Evolutionary conservation across 495 filamentous ascomycete species (phyloP).

Genomic region (Hyphodiscus hymeniophilus): DNA sequence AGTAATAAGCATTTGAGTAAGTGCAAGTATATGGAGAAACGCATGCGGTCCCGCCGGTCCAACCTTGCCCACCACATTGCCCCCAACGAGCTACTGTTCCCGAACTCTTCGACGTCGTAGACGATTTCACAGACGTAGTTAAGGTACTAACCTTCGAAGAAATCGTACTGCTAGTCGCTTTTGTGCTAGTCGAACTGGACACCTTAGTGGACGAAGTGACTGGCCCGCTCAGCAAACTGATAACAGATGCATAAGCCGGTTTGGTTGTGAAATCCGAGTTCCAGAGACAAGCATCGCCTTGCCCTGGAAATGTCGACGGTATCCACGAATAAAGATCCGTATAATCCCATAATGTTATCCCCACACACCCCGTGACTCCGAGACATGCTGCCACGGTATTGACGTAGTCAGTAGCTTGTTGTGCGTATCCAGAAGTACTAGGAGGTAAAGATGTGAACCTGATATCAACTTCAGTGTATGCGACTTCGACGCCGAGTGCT

Average conservation of each 20-base stretch:
- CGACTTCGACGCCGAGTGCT: constrained; percentile 49
- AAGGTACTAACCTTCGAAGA: constrained; percentile 17
- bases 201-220: neutral
- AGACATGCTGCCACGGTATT: constrained; percentile 48
- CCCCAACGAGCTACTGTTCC: constrained; percentile 5
- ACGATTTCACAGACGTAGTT: constrained; percentile 18
- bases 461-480: constrained; percentile 59
- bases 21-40: constrained; percentile 16
- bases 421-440: constrained; percentile 34
- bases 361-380: constrained; percentile 48
- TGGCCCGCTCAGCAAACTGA: constrained; percentile 17
- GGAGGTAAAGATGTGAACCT: constrained; percentile 38
- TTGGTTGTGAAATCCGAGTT: constrained; percentile 46
- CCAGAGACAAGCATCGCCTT: constrained; percentile 50
- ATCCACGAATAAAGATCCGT: constrained; percentile 53
- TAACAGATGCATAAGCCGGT: constrained; percentile 43
- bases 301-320: constrained; percentile 43
- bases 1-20: constrained; percentile 12
- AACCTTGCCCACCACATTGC: constrained; percentile 18
- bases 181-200: neutral
- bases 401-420: constrained; percentile 52
- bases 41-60: constrained; percentile 13
- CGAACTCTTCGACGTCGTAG: constrained; percentile 14
- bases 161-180: too few relatives aligned
- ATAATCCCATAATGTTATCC: constrained; percentile 60